Base-by-base conservation (phyloP, 148 eudicot species). In the Oxyria digyna region DNA sequence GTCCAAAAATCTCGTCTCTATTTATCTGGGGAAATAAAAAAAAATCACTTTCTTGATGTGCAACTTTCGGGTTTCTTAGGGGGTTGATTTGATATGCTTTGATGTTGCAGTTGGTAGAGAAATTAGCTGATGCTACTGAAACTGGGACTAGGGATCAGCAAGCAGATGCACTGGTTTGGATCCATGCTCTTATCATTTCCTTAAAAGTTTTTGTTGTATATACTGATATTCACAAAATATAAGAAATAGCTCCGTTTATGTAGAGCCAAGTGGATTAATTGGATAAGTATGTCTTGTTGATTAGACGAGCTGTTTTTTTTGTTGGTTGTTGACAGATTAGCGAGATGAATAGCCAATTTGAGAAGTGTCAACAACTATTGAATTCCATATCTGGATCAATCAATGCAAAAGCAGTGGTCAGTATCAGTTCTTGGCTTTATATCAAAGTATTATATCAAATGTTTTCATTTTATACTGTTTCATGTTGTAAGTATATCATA, bases 361-460 rank as follows among this genome's bases (percentile, higher is more conserved):
- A 92, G 78, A 92, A 85, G 78, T 92, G 97, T 76, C 96, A 92
- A 77, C 87, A 92, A 81, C 83, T 89, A 43, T 74, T 92, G 77
- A 89, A 85, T 76, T 81, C 96, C 15, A 87, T 91, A 64, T 76
- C 90, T 21, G 87, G 86, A 20, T 81, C 84, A 2, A 84, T 92
- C 31, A 79, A 81, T 75, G 67, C 86, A 21, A 89, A 85, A 84
- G 71, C 89, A 13, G 71, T 84, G 95, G 97, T 87, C 57, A 54
- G 67, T 74, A 50, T 31, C 50, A 27, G 35, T 29, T 27, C 29
- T 59, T 29, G 17, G 14, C 63, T 27, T 12, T 55, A 2, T 29
- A 29, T 2, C 17, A 24, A 54, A 55, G 32, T 27, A 27, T 55
- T 55, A 26, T 55, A 55, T 32, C 62, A 59, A 27, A 26, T 31